Evolutionary conservation across 495 filamentous ascomycete genomes (phyloP).

Genomic region (Penicillium paxilli): DNA sequence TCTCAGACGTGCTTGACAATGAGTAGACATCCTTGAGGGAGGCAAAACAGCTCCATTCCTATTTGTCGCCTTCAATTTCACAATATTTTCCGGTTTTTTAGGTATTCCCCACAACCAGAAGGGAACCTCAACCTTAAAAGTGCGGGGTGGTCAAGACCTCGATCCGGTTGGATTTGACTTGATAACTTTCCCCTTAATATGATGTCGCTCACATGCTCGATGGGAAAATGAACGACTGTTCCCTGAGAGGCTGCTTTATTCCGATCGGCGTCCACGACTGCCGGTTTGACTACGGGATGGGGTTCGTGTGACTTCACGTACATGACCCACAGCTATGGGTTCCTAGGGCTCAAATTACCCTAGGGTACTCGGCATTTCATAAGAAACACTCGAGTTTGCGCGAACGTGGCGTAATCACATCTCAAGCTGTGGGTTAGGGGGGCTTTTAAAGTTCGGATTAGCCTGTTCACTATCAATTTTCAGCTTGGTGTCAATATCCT

Average conservation of each 20-base stretch:
- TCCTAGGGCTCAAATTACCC: not conserved
- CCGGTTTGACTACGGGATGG: not conserved
- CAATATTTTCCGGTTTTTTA: too few species aligned
- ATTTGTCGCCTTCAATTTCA: too few species aligned
- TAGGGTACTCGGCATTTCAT: not conserved
- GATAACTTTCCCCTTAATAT: not conserved
- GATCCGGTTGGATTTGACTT: not conserved
- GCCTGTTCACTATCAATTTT: not conserved
- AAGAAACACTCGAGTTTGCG: too few species aligned
- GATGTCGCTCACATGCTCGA: not conserved
- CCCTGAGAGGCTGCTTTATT: not conserved
- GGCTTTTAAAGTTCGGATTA: not conserved
- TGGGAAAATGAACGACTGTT: not conserved
- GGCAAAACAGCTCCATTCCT: too few species aligned
- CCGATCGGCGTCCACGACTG: not conserved
- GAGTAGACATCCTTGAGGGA: too few species aligned
- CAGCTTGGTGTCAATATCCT: not conserved
- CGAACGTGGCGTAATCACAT: not conserved
- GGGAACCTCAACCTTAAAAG: not conserved
- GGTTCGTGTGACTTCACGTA: not conserved
- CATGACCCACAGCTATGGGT: not conserved
- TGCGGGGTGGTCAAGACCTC: not conserved
- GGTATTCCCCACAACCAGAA: not conserved
- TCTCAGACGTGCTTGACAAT: too few species aligned
- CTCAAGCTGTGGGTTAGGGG: not conserved